These are phyloP conservation scores for Rhizoctonia solani DNA, from an alignment of 1,284 basidiomycete species.

Conservation along the genomic window DNA sequence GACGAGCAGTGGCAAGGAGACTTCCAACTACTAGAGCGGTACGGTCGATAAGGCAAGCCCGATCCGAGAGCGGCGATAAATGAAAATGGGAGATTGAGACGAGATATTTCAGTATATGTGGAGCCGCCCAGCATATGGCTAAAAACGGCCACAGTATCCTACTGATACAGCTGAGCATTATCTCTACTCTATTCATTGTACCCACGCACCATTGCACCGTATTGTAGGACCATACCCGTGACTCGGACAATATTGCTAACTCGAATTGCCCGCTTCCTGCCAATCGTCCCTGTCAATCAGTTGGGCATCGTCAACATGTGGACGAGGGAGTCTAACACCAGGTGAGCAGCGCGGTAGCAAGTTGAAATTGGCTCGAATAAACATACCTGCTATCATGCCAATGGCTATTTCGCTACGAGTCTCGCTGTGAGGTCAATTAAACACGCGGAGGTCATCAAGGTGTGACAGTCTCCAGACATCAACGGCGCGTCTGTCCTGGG, in stretches of 20 bases:
- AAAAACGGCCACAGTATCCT: constrained; percentile 68
- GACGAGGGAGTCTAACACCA: constrained; percentile 35
- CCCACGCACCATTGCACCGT: constrained; percentile 49
- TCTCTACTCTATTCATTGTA: not conserved
- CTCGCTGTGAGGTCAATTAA: constrained; percentile 46
- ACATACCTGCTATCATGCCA: constrained; percentile 53
- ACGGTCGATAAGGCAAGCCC: constrained; percentile 63
- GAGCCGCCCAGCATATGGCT: constrained; percentile 68
- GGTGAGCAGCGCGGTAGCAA: not conserved
- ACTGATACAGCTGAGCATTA: not conserved
- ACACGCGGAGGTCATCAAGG: constrained; percentile 40
- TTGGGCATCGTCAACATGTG: constrained; percentile 44
- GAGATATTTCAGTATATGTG: constrained; percentile 43
- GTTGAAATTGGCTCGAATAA: not conserved
- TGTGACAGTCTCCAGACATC: constrained; percentile 71
- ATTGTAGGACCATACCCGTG: constrained; percentile 69
- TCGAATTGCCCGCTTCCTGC: constrained; percentile 67
- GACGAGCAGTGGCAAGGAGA: constrained; percentile 64
- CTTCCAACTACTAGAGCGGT: constrained; percentile 74
- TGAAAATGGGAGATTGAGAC: not conserved
- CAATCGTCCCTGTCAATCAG: constrained; percentile 65
- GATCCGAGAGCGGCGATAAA: constrained; percentile 45
- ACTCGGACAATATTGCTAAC: constrained; percentile 70
- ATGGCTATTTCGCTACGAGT: constrained; percentile 77
- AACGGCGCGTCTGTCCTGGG: constrained; percentile 80